A percentile compares a stretch with the other conserved stretches of the same genome.
Conservation (phyloP, 306 rosid genomes). For the Prunus mume region DNA sequence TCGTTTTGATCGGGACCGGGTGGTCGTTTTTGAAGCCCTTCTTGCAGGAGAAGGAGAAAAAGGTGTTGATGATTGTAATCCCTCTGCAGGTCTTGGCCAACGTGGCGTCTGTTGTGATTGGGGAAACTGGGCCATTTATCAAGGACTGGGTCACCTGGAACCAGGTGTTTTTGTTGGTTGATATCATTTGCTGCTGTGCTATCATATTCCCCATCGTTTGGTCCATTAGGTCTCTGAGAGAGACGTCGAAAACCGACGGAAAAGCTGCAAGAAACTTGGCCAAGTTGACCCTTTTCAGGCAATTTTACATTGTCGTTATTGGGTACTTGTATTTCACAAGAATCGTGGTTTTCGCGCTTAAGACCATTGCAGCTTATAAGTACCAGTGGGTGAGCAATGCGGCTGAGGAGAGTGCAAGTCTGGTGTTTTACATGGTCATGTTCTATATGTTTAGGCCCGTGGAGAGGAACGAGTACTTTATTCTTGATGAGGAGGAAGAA, state of each 20-base stretch:
- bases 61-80: slow-evolving; percentile 82
- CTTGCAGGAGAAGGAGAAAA: slow-evolving; percentile 80
- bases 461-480: slow-evolving; percentile 80
- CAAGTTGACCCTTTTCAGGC: slow-evolving; percentile 82
- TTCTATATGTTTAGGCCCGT: slow-evolving; percentile 96
- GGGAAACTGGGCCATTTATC: slow-evolving; percentile 88
- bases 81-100: slow-evolving; percentile 93
- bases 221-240: slow-evolving; percentile 82
- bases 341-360: slow-evolving; percentile 80
- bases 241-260: slow-evolving; percentile 87
- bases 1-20: slow-evolving; percentile 80
- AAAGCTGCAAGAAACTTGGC: slow-evolving; percentile 83
- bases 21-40: slow-evolving; percentile 89
- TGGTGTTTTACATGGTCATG: slow-evolving; percentile 68
- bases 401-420: slow-evolving; percentile 82
- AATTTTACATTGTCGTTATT: slow-evolving; percentile 82
- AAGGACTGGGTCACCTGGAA: slow-evolving; percentile 97
- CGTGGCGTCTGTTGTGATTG: slow-evolving; percentile 80
- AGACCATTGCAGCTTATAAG: slow-evolving; percentile 86
- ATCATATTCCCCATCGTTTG: slow-evolving; percentile 92
- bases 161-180: slow-evolving; percentile 85
- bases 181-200: slow-evolving; percentile 87
- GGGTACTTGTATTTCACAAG: slow-evolving; percentile 83
- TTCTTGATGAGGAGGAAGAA: slow-evolving; percentile 91
- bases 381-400: slow-evolving; percentile 93